These are phyloP conservation scores for Tylopilus plumbeoviolaceoides DNA, from an alignment of 768 basidiomycete species.

Conservation along the genomic window DNA sequence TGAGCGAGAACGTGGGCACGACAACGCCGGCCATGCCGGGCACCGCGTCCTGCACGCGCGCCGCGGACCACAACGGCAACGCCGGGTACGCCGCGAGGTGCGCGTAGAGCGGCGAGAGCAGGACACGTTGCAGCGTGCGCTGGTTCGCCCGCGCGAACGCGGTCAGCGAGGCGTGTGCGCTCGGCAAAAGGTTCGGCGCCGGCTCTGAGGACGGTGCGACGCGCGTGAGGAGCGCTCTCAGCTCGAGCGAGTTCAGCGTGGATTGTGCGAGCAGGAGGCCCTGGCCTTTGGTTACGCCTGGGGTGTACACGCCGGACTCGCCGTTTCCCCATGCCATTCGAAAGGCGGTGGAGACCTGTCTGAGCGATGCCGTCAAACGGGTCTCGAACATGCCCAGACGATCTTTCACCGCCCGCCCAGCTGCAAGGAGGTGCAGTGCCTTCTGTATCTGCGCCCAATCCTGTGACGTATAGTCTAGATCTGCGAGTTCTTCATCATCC, in stretches of 20 bases:
- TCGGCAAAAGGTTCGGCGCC: constrained; percentile 42
- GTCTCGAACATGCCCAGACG: constrained; percentile 66
- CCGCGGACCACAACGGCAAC: constrained; percentile 60
- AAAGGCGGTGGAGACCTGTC: constrained; percentile 58
- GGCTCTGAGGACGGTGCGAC: constrained; percentile 19
- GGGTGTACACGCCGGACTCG: constrained; percentile 49
- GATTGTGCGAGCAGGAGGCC: constrained; percentile 80
- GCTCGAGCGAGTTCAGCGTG: constrained; percentile 73
- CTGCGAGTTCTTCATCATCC: constrained; percentile 60
- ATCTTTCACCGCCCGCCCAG: constrained; percentile 68
- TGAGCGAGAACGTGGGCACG: constrained; percentile 90
- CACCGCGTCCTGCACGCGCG: constrained; percentile 25
- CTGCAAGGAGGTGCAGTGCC: constrained; percentile 78
- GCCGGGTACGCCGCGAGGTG: constrained; percentile 71
- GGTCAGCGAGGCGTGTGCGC: constrained; percentile 52
- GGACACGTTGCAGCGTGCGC: constrained; percentile 70
- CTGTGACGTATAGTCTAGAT: constrained; percentile 80
- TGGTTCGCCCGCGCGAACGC: constrained; percentile 74
- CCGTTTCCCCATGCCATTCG: constrained; percentile 48
- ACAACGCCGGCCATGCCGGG: constrained; percentile 38
- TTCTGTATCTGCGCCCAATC: constrained; percentile 89
- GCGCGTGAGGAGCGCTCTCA: constrained; percentile 39
- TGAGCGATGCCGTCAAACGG: constrained; percentile 57
- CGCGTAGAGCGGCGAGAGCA: constrained; percentile 75
- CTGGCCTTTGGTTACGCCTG: constrained; percentile 61